Percentiles rank a stretch among this genome's conserved stretches.
These are phyloP conservation scores for Geotrichum histeridarum DNA, from an alignment of 1,139 yeast species.

Conservation along the genomic window DNA sequence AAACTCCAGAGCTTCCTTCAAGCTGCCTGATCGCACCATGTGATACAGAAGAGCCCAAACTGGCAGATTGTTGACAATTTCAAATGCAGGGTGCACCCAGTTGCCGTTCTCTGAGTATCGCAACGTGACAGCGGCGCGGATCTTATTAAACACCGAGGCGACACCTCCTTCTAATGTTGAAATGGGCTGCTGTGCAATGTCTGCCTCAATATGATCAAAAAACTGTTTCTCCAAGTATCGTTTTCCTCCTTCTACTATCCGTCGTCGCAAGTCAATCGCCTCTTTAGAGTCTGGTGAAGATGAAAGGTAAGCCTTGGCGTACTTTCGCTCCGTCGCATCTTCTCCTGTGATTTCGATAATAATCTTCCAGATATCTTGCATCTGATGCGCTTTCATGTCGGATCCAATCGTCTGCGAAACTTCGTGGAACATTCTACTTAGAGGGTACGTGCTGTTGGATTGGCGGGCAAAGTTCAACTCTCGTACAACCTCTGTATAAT, in stretches of 20 bases:
- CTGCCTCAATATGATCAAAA: constrained; percentile 63
- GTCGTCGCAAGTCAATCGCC: constrained; percentile 42
- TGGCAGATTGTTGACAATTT: constrained; percentile 74
- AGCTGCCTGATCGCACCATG: constrained; percentile 75
- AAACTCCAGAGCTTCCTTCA: constrained; percentile 67
- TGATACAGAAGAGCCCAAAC: constrained; percentile 90
- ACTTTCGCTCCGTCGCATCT: constrained; percentile 46
- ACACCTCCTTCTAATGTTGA: constrained; percentile 54
- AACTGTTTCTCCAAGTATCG: constrained; percentile 70
- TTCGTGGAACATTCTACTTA: constrained; percentile 52
- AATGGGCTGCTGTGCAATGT: constrained; percentile 59
- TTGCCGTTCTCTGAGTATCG: constrained; percentile 40
- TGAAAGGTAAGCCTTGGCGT: constrained; percentile 37
- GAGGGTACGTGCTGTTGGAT: constrained; percentile 45
- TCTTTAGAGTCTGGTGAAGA: constrained; percentile 26
- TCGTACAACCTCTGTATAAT: constrained; percentile 44
- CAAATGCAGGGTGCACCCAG: constrained; percentile 50
- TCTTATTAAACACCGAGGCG: constrained; percentile 67
- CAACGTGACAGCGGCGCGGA: constrained; percentile 57
- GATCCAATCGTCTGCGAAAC: constrained; percentile 33
- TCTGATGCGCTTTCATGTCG: constrained; percentile 37
- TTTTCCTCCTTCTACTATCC: constrained; percentile 54
- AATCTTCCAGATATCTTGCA: constrained; percentile 39
- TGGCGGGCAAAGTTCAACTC: constrained; percentile 67
- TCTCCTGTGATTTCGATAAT: constrained; percentile 33